Evolutionary conservation across 257 asterid genomes (phyloP).

Genomic region (Nicotiana tomentosiformis): DNA sequence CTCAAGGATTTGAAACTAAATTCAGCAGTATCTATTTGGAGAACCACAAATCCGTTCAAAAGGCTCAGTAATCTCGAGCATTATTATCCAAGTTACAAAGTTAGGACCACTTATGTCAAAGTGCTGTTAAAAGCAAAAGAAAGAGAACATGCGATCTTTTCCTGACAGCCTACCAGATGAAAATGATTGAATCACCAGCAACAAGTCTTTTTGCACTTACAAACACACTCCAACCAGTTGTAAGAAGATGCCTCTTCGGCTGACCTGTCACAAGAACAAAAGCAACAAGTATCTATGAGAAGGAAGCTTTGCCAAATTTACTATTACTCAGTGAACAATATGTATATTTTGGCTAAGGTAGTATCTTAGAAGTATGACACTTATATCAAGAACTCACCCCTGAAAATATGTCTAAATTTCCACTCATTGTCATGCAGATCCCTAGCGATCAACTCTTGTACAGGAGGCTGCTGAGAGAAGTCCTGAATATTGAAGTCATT

Average conservation of each 20-base stretch:
- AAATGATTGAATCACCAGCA: conserved; percentile 82
- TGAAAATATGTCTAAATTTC: conserved; percentile 80
- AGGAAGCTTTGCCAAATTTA: background rate
- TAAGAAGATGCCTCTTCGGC: conserved; percentile 84
- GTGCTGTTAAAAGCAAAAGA: no score
- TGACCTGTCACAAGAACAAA: conserved; percentile 45
- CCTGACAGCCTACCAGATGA: conserved; percentile 50
- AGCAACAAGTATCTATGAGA: background rate
- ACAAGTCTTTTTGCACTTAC: conserved; percentile 76
- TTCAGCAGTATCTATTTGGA: no score
- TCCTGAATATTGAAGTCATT: conserved; percentile 33
- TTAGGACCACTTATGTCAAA: background rate
- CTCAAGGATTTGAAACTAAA: no score
- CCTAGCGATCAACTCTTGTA: conserved; percentile 75
- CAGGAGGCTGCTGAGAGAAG: conserved; percentile 72
- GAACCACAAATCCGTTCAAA: no score
- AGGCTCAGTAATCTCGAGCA: no score
- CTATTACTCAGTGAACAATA: background rate
- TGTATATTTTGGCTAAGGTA: background rate
- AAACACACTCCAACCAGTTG: conserved; percentile 84
- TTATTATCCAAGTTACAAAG: background rate
- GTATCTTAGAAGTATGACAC: background rate
- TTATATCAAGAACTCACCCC: conserved; percentile 41
- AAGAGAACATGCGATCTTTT: no score
- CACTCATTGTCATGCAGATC: conserved; percentile 82